phyloP scores from a whole-genome alignment of 2,329 filamentous ascomycete species.

The Paecilomyces sp. region DNA sequence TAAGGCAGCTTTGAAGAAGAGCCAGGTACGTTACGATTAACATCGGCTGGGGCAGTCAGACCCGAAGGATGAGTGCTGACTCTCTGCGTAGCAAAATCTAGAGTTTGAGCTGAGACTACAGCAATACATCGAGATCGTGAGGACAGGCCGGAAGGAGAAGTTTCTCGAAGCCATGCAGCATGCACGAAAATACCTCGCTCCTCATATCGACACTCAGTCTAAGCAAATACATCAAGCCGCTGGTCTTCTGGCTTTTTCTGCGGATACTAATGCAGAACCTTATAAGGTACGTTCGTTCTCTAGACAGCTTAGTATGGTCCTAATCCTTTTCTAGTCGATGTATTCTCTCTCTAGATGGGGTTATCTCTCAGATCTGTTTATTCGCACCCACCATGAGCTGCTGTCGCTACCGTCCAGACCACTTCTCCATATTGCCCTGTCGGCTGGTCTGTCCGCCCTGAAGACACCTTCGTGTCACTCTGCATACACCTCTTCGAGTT shows the following conservation, averaged over 20 bases:
- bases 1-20: slow-evolving; percentile 84
- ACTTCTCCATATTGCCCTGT: slow-evolving; percentile 82
- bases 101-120: slow-evolving; percentile 92
- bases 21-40: slow-evolving; percentile 53
- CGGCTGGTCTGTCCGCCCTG: slow-evolving; percentile 83
- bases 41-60: too few species aligned
- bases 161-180: slow-evolving; percentile 71
- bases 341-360: slow-evolving; percentile 70
- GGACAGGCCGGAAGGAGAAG: slow-evolving; percentile 57
- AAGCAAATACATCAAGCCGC: slow-evolving; percentile 65
- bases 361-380: slow-evolving; percentile 71
- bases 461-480: slow-evolving; percentile 94
- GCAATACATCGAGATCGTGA: slow-evolving; percentile 87
- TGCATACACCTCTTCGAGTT: slow-evolving; percentile 49
- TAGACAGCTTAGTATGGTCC: background rate
- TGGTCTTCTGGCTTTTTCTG: slow-evolving; percentile 69
- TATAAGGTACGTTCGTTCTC: slow-evolving; percentile 45
- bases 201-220: slow-evolving; percentile 62
- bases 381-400: slow-evolving; percentile 77
- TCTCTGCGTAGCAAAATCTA: slow-evolving; percentile 57
- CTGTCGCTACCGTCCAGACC: slow-evolving; percentile 76
- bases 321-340: slow-evolving; percentile 47
- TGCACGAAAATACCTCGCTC: slow-evolving; percentile 72
- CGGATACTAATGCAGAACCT: slow-evolving; percentile 52
- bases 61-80: background rate